Evolutionary conservation across 2,329 filamentous ascomycete genomes (phyloP), one percentile per base, ranked within the genome.

Genomic region (Fusarium humuli): DNA sequence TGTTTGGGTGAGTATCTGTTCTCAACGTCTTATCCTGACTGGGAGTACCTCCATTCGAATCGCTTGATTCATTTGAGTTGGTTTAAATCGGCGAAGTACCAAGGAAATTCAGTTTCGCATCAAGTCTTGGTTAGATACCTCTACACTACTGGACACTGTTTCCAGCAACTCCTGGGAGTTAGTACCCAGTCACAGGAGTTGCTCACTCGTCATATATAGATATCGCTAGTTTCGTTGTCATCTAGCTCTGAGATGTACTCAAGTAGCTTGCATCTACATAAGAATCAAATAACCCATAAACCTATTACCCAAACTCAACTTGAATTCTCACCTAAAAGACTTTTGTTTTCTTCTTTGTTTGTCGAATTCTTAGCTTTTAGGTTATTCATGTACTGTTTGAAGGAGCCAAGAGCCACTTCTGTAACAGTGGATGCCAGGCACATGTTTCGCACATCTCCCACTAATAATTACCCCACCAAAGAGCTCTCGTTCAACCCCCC

Each of bases 381-480:
- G 14, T 16, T 23, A 16, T 25, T 25, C 13, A 27, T 34, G 22
- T 30, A 6, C 16, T 25, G 27, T 18, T 46, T 56, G 13, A 56
- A 46, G 41, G 18, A n/a, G 34, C 34, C 34, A 37, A 37, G 41
- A 53, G 37, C 54, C 62, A 54, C 62, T 46, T 55, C 46, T 27
- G 18, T n/a, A 45, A 23, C 29, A 55, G 29, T 37, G 34, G 34
- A 37, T 37, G 23, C 30, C 44, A 58, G 46, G 61, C 68, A 72
- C 65, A 72, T 64, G 69, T 57, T 57, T 42, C 46, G 30, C 54
- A 20, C 14, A 41, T 52, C 44, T 23, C 48, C 44, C 64, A 61
- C 53, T 58, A 52, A 65, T 40, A 69, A 55, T 59, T 73, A 75
- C 73, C 71, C 73, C 73, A 72, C 73, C 73, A 75, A 65, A 63